Percentiles rank a stretch among this genome's conserved stretches.
Evolutionary conservation across 2,329 filamentous ascomycete species (phyloP).

Genomic region (Cytospora piceicola): DNA sequence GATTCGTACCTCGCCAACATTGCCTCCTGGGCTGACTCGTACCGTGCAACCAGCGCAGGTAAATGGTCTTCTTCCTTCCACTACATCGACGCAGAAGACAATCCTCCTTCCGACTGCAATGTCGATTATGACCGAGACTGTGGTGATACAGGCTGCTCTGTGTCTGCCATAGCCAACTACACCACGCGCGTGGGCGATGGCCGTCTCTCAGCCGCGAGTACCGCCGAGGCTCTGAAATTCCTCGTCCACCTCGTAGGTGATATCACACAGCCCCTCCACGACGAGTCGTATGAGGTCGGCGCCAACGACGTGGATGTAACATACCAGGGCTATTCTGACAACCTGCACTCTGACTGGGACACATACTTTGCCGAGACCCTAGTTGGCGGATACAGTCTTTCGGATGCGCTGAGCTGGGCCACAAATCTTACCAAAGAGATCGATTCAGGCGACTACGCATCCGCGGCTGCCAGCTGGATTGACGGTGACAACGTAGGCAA

Average conservation of each 20-base stretch:
- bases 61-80: constrained; percentile 51
- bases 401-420: constrained; percentile 44
- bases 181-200: constrained; percentile 33
- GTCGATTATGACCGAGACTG: constrained; percentile 51
- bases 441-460: constrained; percentile 41
- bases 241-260: constrained; percentile 58
- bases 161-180: constrained; percentile 48
- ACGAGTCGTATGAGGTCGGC: constrained; percentile 55
- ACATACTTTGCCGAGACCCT: constrained; percentile 51
- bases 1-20: constrained; percentile 43
- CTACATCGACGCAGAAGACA: constrained; percentile 59
- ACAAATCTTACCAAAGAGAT: constrained; percentile 42
- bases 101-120: constrained; percentile 50
- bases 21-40: constrained; percentile 56
- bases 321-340: constrained; percentile 55
- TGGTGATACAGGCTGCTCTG: constrained; percentile 47
- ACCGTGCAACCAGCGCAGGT: constrained; percentile 50
- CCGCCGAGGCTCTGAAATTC: constrained; percentile 45
- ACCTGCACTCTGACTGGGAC: constrained; percentile 67
- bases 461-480: constrained; percentile 43
- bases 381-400: constrained; percentile 41
- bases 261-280: constrained; percentile 59
- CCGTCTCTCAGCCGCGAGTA: constrained; percentile 29
- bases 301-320: constrained; percentile 61
- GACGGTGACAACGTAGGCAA: constrained; percentile 43